Evolutionary conservation across 345 rosid species (phyloP), one percentile per base, ranked within the genome.

Genomic region (Murraya koenigii): DNA sequence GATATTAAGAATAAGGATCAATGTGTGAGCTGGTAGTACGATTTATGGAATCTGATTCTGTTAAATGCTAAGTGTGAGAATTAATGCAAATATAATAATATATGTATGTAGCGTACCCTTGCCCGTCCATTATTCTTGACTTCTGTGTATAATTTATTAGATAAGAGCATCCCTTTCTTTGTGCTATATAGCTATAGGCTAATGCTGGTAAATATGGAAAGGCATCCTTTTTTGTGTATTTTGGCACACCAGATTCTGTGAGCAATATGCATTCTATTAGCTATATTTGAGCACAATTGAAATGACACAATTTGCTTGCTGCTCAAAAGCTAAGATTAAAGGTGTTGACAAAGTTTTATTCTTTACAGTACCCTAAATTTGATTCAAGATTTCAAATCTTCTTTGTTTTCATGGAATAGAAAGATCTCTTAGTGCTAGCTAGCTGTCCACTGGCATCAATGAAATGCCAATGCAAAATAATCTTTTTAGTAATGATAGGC

Each of bases 41-140:
- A n/a, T 52, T 52, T 14, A 52, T 14, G 68, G 87, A 80, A 87
- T 87, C 88, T 5, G 87, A 85, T 87, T 80, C 87, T 73, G 5
- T n/a, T 6, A 1, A 30, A 52, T 72, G 79, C 68, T 19, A 9
- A 69, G 33, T 32, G 58, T 30, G 28, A 69, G 79, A 72, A 54
- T 70, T 70, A 52, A 52, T 62, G 69, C 60, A 55, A 33, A 71
- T 8, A n/a, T n/a, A n/a, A n/a, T n/a, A n/a, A n/a, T n/a, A 30
- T 47, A 72, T 58, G 19, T 30, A 66, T 33, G 35, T n/a, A 38
- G 28, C 44, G 69, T 65, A 61, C 76, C 75, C 26, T 74, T 33
- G 61, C 11, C 72, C 56, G 66, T 66, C 72, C 54, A 66, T 55
- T 82, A 78, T 84, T 84, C 85, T 76, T 76, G 80, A 76, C 85